Conservation (phyloP, 306 rosid genomes). For the Vigna angularis region DNA sequence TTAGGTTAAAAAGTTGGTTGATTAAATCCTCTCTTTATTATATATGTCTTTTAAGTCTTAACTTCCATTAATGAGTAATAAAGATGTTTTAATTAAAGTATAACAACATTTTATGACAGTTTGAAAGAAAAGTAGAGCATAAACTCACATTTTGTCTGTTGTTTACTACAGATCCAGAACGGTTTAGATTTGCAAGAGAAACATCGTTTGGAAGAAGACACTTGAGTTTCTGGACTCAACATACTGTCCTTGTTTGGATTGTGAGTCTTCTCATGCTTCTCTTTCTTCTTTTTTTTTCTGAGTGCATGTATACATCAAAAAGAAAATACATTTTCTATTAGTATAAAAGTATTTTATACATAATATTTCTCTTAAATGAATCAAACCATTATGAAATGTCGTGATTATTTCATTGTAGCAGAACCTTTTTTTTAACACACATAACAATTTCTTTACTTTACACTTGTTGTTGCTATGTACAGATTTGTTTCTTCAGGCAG, state of each 20-base stretch:
- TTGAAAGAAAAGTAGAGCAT: neutral
- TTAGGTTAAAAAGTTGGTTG: no score
- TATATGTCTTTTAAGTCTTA: neutral
- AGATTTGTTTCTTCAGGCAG: slow-evolving; percentile 24
- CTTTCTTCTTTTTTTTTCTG: no score
- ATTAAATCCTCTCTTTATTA: neutral
- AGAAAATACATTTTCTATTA: no score
- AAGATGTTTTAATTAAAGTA: neutral
- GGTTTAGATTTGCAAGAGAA: slow-evolving; percentile 11
- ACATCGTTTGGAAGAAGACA: slow-evolving; percentile 3
- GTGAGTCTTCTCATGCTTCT: neutral
- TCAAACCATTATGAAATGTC: no score
- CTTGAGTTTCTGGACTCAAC: neutral
- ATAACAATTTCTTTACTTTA: neutral
- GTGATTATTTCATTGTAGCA: no score
- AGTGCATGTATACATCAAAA: no score
- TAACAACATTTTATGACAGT: neutral
- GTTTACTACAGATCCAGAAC: slow-evolving; percentile 3
- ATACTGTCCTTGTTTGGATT: neutral
- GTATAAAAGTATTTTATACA: no score
- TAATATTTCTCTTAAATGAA: no score
- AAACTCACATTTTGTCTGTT: neutral
- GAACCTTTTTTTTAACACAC: neutral
- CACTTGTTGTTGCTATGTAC: neutral
- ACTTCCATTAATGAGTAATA: neutral